Conservation (phyloP, 2,329 filamentous ascomycete genomes). For the Trichoderma pleuroti region DNA sequence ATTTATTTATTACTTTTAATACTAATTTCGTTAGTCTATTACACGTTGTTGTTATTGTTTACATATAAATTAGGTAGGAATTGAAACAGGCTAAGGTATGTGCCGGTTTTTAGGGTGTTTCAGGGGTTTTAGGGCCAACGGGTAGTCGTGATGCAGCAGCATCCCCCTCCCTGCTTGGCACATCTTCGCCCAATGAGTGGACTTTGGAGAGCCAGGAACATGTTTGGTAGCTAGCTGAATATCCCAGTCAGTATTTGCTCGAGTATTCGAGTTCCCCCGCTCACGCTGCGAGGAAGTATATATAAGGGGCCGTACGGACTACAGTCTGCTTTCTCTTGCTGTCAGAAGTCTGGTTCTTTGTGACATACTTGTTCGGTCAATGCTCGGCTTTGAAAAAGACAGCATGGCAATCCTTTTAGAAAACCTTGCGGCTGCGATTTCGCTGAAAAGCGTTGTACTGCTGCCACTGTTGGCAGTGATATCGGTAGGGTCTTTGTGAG, state of each 20-base stretch:
- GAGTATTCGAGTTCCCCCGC: not conserved
- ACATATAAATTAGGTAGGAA: too few relatives aligned
- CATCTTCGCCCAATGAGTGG: not conserved
- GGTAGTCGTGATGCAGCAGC: not conserved
- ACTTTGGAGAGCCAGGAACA: not conserved
- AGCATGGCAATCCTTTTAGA: not conserved
- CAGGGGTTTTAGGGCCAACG: too few relatives aligned
- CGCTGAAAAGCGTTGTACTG: not conserved
- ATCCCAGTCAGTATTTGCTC: not conserved
- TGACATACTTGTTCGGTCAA: too few relatives aligned
- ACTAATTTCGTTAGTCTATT: too few relatives aligned
- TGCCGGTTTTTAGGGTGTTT: too few relatives aligned
- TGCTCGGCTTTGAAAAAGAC: not conserved
- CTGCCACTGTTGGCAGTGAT: not conserved
- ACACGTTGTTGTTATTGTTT: too few relatives aligned
- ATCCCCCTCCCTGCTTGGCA: not conserved
- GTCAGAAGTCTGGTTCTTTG: not conserved
- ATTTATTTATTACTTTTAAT: too few relatives aligned
- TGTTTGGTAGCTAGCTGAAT: not conserved
- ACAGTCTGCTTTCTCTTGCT: not conserved
- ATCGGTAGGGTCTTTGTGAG: not conserved
- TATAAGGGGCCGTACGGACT: not conserved
- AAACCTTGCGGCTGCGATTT: fast-evolving
- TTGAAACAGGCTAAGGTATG: too few relatives aligned
- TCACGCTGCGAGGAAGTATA: not conserved